A percentile compares a stretch with the other conserved stretches of the same genome.
Evolutionary conservation across 2,329 filamentous ascomycete species (phyloP).

Genomic region (Coniochaeta prunicola): DNA sequence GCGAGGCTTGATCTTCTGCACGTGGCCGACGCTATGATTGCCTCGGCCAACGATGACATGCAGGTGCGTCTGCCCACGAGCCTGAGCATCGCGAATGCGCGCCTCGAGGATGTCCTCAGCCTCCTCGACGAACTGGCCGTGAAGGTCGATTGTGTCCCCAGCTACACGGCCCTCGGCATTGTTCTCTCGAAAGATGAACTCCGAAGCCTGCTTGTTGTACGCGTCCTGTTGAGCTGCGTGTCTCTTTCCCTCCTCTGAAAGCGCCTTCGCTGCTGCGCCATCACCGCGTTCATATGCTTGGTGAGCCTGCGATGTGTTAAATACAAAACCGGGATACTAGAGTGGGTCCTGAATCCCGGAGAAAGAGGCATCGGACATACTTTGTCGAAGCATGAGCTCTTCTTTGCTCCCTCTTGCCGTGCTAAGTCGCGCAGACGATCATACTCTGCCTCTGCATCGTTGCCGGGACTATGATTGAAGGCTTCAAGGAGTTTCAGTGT

Average conservation of each 20-base stretch:
- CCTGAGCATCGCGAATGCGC: slow-evolving; percentile 71
- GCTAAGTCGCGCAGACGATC: slow-evolving; percentile 83
- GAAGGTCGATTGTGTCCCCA: slow-evolving; percentile 82
- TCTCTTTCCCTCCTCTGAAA: slow-evolving; percentile 77
- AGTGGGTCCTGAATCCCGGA: background rate
- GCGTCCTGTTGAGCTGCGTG: slow-evolving; percentile 80
- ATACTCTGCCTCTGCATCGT: slow-evolving; percentile 75
- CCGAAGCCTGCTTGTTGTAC: slow-evolving; percentile 85
- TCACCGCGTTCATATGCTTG: slow-evolving; percentile 80
- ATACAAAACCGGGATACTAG: background rate
- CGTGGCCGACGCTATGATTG: slow-evolving; percentile 72
- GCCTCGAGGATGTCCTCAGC: slow-evolving; percentile 85
- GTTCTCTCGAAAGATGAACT: slow-evolving; percentile 94
- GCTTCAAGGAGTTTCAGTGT: slow-evolving; percentile 36
- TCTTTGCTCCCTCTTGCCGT: slow-evolving; percentile 71
- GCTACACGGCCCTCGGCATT: slow-evolving; percentile 71
- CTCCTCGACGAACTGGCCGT: slow-evolving; percentile 92
- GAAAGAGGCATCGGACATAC: slow-evolving; percentile 31
- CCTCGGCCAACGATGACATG: slow-evolving; percentile 97
- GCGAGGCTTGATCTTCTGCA: slow-evolving; percentile 93
- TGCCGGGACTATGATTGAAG: slow-evolving; percentile 65
- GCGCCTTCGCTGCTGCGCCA: slow-evolving; percentile 71
- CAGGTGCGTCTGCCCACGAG: slow-evolving; percentile 69
- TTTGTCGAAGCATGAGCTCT: slow-evolving; percentile 67
- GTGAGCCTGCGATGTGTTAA: slow-evolving; percentile 45